These are phyloP conservation scores for Gardenia jasminoides DNA, from an alignment of 257 asterid genomes.

Conservation along the genomic window DNA sequence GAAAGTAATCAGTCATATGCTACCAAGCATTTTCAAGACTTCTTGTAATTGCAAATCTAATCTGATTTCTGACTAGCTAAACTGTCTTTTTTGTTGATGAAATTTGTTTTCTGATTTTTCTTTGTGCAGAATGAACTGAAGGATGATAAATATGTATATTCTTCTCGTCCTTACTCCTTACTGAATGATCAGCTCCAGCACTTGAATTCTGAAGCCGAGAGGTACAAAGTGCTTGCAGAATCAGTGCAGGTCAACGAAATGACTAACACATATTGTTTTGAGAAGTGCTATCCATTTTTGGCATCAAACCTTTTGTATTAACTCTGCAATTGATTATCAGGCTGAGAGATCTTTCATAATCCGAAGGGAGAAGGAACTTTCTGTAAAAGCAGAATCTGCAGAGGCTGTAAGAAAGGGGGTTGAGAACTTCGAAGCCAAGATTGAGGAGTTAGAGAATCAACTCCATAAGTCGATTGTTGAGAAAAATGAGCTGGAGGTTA, in stretches of 20 bases:
- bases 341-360: slow-evolving; percentile 75
- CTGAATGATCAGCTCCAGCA: slow-evolving; percentile 85
- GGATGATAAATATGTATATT: slow-evolving; percentile 62
- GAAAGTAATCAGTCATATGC: background rate
- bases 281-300: background rate
- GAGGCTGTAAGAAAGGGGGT: slow-evolving; percentile 63
- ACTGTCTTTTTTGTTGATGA: background rate
- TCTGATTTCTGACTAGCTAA: background rate
- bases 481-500: slow-evolving; percentile 76
- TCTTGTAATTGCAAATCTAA: background rate
- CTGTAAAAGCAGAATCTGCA: slow-evolving; percentile 56
- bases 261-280: slow-evolving; percentile 1
- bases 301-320: slow-evolving; percentile 21
- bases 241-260: slow-evolving; percentile 70
- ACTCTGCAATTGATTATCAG: slow-evolving; percentile 49
- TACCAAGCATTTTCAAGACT: background rate
- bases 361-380: slow-evolving; percentile 82
- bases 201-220: slow-evolving; percentile 88
- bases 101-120: slow-evolving; percentile 18
- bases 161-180: slow-evolving; percentile 80
- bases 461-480: slow-evolving; percentile 60
- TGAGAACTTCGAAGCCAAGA: slow-evolving; percentile 56
- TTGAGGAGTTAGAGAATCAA: slow-evolving; percentile 70
- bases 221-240: slow-evolving; percentile 57
- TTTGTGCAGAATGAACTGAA: slow-evolving; percentile 64